Percentiles rank a stretch among this genome's conserved stretches.
Evolutionary conservation across 73 alveolate genomes (phyloP).

Genomic region (Paramecium octaurelia): DNA sequence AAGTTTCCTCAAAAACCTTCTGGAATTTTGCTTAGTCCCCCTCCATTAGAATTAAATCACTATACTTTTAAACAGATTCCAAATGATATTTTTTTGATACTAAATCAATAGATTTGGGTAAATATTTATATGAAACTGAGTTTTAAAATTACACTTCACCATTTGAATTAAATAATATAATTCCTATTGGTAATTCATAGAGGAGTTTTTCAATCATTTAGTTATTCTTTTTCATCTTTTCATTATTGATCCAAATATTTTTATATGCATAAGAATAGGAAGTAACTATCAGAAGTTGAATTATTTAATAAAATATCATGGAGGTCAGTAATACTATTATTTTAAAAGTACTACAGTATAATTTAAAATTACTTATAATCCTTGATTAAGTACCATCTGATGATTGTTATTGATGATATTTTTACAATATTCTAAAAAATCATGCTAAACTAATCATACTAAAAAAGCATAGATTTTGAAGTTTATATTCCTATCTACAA

Average conservation of each 20-base stretch:
- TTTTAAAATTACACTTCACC: neutral
- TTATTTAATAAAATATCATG: neutral
- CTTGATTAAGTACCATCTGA: neutral
- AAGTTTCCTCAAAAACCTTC: neutral
- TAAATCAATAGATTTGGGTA: neutral
- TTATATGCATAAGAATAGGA: neutral
- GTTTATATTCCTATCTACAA: neutral
- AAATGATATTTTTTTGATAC: neutral
- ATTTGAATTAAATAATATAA: neutral
- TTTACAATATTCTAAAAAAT: neutral
- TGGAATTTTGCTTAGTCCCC: neutral
- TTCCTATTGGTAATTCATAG: slow-evolving; percentile 16
- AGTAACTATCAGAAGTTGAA: neutral
- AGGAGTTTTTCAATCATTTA: neutral
- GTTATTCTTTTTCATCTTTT: neutral
- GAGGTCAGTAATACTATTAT: neutral
- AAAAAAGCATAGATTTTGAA: neutral
- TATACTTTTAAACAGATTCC: neutral
- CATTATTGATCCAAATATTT: neutral
- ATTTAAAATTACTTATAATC: neutral
- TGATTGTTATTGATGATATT: neutral
- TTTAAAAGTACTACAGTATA: neutral
- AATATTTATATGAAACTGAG: neutral
- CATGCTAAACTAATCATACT: neutral
- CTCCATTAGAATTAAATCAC: neutral